Conservation (phyloP, 257 asterid genomes). For the Plectranthus barbatus region DNA sequence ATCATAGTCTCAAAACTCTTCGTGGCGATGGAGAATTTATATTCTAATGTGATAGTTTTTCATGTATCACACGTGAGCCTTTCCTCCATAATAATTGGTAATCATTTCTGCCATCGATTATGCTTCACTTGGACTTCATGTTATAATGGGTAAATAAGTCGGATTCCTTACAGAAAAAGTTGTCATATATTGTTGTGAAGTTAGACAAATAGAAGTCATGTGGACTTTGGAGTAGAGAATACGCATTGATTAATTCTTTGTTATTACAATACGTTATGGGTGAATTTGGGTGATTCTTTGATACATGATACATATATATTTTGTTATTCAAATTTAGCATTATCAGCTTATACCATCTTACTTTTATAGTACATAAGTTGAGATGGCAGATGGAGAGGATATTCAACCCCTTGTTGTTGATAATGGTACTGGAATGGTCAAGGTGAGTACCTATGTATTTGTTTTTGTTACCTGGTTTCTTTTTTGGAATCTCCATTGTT, state of each 20-base stretch:
- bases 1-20: neutral
- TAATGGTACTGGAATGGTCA: neutral
- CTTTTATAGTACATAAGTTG: conserved; percentile 6
- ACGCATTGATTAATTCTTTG: neutral
- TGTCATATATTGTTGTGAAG: neutral
- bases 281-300: neutral
- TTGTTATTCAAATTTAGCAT: neutral
- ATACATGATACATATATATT: neutral
- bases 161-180: neutral
- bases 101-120: neutral
- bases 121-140: neutral
- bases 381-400: neutral
- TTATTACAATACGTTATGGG: neutral
- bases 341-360: neutral
- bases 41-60: neutral
- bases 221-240: neutral
- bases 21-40: neutral
- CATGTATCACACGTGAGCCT: neutral
- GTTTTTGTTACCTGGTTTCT: too few species aligned
- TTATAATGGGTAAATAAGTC: neutral
- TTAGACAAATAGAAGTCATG: neutral
- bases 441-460: neutral
- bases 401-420: neutral
- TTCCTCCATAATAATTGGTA: neutral
- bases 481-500: too few species aligned